phyloP scores from a whole-genome alignment of 495 filamentous ascomycete genomes.

The Cenococcum geophilum region DNA sequence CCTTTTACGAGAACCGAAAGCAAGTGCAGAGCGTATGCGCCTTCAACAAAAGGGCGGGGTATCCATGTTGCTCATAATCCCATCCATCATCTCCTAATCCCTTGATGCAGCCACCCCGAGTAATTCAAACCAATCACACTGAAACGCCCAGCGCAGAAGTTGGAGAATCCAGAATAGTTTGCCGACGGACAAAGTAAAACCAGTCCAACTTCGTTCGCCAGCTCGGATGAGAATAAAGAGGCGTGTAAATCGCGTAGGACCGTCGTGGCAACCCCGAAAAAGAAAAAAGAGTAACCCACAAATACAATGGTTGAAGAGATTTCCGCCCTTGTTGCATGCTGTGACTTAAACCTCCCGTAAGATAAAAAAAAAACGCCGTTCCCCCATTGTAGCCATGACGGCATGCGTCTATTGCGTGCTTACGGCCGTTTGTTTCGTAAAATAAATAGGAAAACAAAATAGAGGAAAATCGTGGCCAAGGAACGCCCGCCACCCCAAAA shows the following conservation, averaged over 20 bases:
- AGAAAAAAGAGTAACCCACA: neutral
- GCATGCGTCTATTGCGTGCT: conserved; percentile 34
- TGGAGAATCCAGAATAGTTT: neutral
- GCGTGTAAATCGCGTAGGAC: neutral
- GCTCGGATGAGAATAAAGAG: neutral
- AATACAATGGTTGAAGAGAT: neutral
- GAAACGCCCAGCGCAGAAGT: conserved; percentile 4
- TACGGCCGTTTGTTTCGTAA: conserved; percentile 8
- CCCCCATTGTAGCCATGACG: conserved; percentile 31
- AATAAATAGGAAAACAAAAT: neutral
- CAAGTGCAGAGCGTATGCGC: conserved; percentile 10
- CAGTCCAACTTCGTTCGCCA: neutral
- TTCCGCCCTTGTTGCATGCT: too few species aligned
- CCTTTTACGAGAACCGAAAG: neutral
- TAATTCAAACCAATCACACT: neutral
- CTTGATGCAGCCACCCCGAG: neutral
- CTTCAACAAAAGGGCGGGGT: conserved; percentile 21
- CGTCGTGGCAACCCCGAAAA: neutral
- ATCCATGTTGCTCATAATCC: conserved; percentile 17
- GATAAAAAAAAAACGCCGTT: neutral
- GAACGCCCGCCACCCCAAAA: neutral
- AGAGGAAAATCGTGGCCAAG: neutral
- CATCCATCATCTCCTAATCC: neutral
- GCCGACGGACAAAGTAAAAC: neutral
- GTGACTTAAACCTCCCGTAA: neutral